A percentile compares a stretch with the other conserved stretches of the same genome.
These are phyloP conservation scores for Pythium biforme DNA, from an alignment of 352 stramenopile genomes.

Conservation along the genomic window DNA sequence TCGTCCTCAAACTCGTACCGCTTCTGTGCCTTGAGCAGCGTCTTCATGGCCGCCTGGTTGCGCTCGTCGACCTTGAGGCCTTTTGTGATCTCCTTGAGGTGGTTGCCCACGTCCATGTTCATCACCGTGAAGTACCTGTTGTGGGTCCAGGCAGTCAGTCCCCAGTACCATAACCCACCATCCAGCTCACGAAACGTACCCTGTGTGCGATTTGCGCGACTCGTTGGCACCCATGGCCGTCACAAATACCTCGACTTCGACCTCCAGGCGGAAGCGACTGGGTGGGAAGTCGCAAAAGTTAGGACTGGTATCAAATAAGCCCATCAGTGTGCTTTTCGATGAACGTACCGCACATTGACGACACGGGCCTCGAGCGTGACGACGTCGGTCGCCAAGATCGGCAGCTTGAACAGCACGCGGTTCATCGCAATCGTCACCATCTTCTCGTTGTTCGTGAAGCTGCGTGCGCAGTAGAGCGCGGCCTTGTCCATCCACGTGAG, in stretches of 20 bases:
- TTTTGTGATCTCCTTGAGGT: slow-evolving; percentile 46
- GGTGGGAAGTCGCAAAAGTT: no score
- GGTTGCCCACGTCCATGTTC: slow-evolving; percentile 44
- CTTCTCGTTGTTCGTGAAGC: slow-evolving; percentile 71
- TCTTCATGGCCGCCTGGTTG: slow-evolving; percentile 51
- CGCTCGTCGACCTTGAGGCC: slow-evolving; percentile 44
- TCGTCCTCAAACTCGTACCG: slow-evolving; percentile 54
- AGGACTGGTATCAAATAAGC: no score
- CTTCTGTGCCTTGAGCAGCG: slow-evolving; percentile 57
- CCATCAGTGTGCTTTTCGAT: no score
- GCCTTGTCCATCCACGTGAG: slow-evolving; percentile 67
- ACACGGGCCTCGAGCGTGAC: slow-evolving; percentile 62
- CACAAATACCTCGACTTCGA: slow-evolving; percentile 64
- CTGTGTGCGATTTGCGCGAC: slow-evolving; percentile 52
- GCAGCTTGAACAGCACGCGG: slow-evolving; percentile 68
- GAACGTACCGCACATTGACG: slow-evolving; percentile 58
- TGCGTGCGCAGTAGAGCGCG: slow-evolving; percentile 67
- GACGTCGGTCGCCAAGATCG: slow-evolving; percentile 53
- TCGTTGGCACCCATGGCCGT: slow-evolving; percentile 32
- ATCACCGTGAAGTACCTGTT: slow-evolving; percentile 62
- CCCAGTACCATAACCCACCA: no score
- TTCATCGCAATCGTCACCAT: slow-evolving; percentile 82
- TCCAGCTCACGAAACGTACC: slow-evolving; percentile 22
- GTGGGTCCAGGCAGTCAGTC: no score
- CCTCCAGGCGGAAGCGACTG: slow-evolving; percentile 55